Conservation (phyloP, 2,329 filamentous ascomycete genomes). For the Cordyceps cateniannulata region DNA sequence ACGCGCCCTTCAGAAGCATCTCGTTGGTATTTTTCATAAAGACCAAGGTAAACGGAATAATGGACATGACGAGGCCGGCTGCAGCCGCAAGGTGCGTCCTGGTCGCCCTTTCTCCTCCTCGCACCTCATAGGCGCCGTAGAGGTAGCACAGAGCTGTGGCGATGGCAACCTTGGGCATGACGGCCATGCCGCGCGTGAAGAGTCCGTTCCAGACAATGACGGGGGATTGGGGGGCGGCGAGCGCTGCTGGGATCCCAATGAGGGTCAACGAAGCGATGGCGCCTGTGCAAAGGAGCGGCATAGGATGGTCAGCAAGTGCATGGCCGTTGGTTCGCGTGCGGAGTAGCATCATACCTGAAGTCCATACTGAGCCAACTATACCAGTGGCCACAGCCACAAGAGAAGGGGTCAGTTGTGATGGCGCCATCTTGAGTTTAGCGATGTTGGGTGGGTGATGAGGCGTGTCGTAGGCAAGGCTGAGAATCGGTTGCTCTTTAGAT, state of each 20-base stretch:
- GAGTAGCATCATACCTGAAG: neutral
- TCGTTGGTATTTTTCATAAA: neutral
- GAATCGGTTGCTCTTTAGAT: neutral
- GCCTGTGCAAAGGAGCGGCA: neutral
- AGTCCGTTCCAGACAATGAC: slow-evolving; percentile 28
- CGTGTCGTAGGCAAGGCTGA: neutral
- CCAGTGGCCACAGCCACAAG: neutral
- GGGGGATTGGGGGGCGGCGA: neutral
- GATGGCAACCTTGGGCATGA: slow-evolving; percentile 30
- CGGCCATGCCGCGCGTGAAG: slow-evolving; percentile 28
- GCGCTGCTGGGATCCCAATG: neutral
- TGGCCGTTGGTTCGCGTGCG: neutral
- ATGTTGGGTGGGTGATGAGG: neutral
- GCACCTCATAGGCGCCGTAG: neutral
- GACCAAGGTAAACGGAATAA: neutral
- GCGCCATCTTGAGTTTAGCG: neutral
- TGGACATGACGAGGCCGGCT: neutral
- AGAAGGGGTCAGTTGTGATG: neutral
- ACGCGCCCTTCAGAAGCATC: neutral
- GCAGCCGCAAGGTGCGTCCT: neutral
- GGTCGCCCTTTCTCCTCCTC: neutral
- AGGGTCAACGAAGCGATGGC: neutral
- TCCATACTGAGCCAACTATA: neutral
- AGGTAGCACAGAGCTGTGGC: slow-evolving; percentile 19
- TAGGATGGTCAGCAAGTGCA: neutral